These are phyloP conservation scores for Trypanosoma cruzi DNA, from an alignment of 208 protist species.

Conservation along the genomic window DNA sequence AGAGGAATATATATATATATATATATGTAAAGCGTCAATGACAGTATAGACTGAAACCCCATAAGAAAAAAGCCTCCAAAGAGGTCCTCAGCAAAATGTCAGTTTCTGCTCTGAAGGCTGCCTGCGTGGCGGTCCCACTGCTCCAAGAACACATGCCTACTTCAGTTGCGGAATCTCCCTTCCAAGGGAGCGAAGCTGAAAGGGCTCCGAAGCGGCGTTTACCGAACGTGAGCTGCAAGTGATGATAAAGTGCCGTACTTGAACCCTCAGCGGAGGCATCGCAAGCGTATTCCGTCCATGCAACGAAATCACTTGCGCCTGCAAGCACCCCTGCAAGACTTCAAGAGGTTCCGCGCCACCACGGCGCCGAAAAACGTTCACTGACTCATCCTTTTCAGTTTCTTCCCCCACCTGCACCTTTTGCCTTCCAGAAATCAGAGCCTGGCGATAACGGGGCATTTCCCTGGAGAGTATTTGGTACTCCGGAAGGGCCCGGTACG, in stretches of 20 bases:
- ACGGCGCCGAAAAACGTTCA: slow-evolving; percentile 36
- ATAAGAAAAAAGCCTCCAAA: not conserved
- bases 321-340: slow-evolving; percentile 43
- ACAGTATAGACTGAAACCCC: not conserved
- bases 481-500: slow-evolving; percentile 45
- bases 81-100: not conserved
- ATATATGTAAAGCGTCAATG: not conserved
- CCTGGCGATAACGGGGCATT: not conserved
- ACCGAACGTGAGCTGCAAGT: slow-evolving; percentile 78
- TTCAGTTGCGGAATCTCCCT: not conserved
- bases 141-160: not conserved
- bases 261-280: slow-evolving; percentile 42
- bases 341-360: slow-evolving; percentile 56
- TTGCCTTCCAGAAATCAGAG: not conserved
- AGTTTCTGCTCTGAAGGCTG: not conserved
- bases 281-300: not conserved
- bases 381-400: slow-evolving; percentile 15
- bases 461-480: slow-evolving; percentile 52
- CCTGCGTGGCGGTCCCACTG: not conserved
- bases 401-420: not conserved
- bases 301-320: slow-evolving; percentile 8
- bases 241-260: slow-evolving; percentile 75
- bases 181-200: not conserved
- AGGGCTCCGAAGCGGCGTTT: slow-evolving; percentile 30
- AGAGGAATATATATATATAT: not conserved